Evolutionary conservation across 768 basidiomycete species (phyloP).

Genomic region (Pleurotus cornucopiae): DNA sequence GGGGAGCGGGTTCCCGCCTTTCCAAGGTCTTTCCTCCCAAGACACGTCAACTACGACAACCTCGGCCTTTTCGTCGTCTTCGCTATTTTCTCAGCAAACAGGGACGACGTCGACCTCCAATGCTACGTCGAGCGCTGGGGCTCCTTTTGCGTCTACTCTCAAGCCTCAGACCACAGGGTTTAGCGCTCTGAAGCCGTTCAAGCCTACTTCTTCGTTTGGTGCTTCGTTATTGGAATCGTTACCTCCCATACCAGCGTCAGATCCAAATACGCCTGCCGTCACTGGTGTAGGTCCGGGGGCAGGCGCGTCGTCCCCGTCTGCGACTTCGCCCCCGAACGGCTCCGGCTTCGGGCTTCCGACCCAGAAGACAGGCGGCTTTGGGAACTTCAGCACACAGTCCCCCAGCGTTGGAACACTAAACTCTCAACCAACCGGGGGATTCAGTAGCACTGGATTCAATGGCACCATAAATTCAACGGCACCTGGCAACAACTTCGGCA

Average conservation of each 20-base stretch:
- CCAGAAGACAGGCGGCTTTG: constrained; percentile 12
- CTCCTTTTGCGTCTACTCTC: constrained; percentile 23
- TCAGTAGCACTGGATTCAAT: constrained; percentile 26
- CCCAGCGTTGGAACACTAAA: constrained; percentile 22
- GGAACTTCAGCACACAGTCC: constrained; percentile 29
- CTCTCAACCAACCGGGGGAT: constrained; percentile 34
- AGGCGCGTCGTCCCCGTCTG: constrained; percentile 6
- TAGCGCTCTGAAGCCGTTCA: constrained; percentile 73
- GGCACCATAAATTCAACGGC: too few species aligned
- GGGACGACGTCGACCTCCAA: constrained; percentile 29
- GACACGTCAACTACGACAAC: constrained; percentile 33
- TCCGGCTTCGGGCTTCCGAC: constrained; percentile 1
- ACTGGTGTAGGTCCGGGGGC: constrained; percentile 21
- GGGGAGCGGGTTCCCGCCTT: constrained; percentile 13
- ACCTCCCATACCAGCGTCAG: constrained; percentile 67
- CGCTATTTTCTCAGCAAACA: constrained; percentile 49
- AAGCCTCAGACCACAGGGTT: constrained; percentile 49
- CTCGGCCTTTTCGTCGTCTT: constrained; percentile 41
- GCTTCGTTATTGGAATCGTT: constrained; percentile 68
- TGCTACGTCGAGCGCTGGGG: constrained; percentile 23
- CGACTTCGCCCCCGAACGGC: constrained; percentile 26
- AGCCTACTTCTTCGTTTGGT: constrained; percentile 78
- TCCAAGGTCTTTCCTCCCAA: constrained; percentile 21
- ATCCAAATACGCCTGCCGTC: constrained; percentile 41
- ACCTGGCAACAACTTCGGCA: constrained; percentile 7